These are phyloP conservation scores for Phyllosticta citribraziliensis DNA, from an alignment of 2,329 filamentous ascomycete species.

Conservation along the genomic window DNA sequence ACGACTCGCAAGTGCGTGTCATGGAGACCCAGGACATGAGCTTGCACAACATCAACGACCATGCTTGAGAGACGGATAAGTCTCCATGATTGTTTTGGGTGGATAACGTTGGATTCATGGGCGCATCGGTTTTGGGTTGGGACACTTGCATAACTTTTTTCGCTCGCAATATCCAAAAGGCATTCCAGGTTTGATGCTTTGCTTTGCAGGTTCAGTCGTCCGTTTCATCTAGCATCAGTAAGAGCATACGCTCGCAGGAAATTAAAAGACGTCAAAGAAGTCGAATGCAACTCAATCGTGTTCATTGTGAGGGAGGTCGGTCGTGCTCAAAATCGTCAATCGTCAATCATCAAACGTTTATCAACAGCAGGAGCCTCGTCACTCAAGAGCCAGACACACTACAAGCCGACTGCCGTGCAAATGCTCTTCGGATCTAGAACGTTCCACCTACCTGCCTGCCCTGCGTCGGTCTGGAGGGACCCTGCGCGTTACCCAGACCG, in stretches of 20 bases:
- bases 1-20: slow-evolving; percentile 33
- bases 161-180: not conserved
- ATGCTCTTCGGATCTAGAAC: not conserved
- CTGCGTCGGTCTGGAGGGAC: not conserved
- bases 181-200: not conserved
- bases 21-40: slow-evolving; percentile 48
- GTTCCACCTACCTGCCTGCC: not conserved
- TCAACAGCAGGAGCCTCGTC: too few relatives aligned
- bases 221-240: not conserved
- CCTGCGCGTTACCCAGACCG: not conserved
- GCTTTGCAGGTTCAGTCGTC: not conserved
- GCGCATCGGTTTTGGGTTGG: not conserved
- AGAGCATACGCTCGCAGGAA: not conserved
- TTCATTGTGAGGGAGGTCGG: too few relatives aligned
- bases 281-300: not conserved
- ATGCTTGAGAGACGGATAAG: slow-evolving; percentile 9
- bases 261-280: not conserved
- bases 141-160: not conserved
- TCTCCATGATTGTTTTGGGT: not conserved
- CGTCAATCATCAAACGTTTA: too few relatives aligned
- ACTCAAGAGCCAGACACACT: too few relatives aligned
- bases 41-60: slow-evolving; percentile 46
- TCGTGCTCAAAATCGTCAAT: too few relatives aligned
- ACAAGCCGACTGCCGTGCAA: too few relatives aligned
- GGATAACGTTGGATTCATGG: not conserved